Evolutionary conservation across 2,329 filamentous ascomycete genomes (phyloP), one percentile per base, ranked within the genome.

Genomic region (Byssochlamys sp.): DNA sequence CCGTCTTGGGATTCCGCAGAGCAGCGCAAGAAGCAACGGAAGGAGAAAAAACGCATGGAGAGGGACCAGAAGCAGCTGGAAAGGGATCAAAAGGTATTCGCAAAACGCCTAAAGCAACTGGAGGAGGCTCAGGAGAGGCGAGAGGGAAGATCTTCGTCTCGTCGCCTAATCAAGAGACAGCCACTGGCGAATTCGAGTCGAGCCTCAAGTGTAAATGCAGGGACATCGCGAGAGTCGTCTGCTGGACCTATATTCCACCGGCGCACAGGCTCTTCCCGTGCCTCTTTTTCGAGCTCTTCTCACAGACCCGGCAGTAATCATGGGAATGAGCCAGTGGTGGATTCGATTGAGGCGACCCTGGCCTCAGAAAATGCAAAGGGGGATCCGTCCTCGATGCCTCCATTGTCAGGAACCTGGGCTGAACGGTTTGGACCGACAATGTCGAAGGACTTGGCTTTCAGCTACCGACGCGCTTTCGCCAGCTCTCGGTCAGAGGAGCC

Each of bases 81-180:
- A 52, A 65, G 62, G 52, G 53, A 59, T 10, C 27, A 66, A 14
- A 54, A 61, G 24, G 61, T 61, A 28, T 57, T 70, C 6, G 69
- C 39, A 9, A 45, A 63, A 52, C 55, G 59, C 12, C 26, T 66
- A 11, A 54, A 61, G 25, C 63, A 62, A 27, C 58, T 70, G 5
- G 69, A 71, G 59, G 62, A 69, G 39, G 61, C 53, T 52, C 63
- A 63, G 55, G 55, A 52, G 50, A 62, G 52, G 28, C 58, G 55
- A 56, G 62, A 59, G 52, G 52, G 52, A 24, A 58, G 48, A 14
- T 26, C 55, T 24, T 28, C 60, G 50, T 59, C 68, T 31, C 69
- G 68, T 1, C 70, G 71, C 31, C 61, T 73, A 14, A 68, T 66
- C 14, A 73, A 73, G 57, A 73, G 71, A 57, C 69, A 71, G 50